Evolutionary conservation across 306 rosid species (phyloP), one percentile per base, ranked within the genome.

Genomic region (Trifolium repens): DNA sequence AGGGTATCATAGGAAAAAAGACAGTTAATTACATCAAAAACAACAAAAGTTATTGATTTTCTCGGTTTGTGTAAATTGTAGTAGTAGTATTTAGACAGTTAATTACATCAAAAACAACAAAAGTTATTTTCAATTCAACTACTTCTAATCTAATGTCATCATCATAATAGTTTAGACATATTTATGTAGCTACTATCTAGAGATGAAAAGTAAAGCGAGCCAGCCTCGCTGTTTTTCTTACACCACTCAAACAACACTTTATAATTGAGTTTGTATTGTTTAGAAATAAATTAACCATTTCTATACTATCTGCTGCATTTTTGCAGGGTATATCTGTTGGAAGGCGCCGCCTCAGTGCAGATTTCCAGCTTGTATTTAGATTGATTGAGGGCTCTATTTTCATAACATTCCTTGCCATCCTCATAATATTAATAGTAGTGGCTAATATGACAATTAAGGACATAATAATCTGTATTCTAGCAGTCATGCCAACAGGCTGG

Each of bases 401-500:
- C 86, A 55, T 94, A 9, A 64, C 90, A 73, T 85, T 88, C 60
- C 69, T 91, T 16, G 61, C 91, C 40, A 71, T 79, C 76, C 84
- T 94, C 82, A 88, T 94, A 30, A 66, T 78, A 72, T 80, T 94
- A 66, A 76, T 94, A 71, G 94, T 85, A 61, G 66, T 90, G 16
- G 90, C 87, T 66, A 78, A 84, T 2, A 78, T 94, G 93, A 88
- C 94, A 27, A 15, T 86, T 11, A 84, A 66, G 81, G 98, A 94
- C 81, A 80, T 90, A 61, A 9, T 91, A 24, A 88, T 90, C 60
- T 85, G 92, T 89, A 74, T 91, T 79, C 91, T 94, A 44, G 97
- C 97, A 39, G 90, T 94, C 84, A 81, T 89, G 91, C 98, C 98
- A 22, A 87, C 98, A 9, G 98, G 97, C 76, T 94, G 98, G 98